Percentiles rank a stretch among this genome's conserved stretches.
Conservation (phyloP, 2,329 filamentous ascomycete genomes). For the Xylariaceae sp. region DNA sequence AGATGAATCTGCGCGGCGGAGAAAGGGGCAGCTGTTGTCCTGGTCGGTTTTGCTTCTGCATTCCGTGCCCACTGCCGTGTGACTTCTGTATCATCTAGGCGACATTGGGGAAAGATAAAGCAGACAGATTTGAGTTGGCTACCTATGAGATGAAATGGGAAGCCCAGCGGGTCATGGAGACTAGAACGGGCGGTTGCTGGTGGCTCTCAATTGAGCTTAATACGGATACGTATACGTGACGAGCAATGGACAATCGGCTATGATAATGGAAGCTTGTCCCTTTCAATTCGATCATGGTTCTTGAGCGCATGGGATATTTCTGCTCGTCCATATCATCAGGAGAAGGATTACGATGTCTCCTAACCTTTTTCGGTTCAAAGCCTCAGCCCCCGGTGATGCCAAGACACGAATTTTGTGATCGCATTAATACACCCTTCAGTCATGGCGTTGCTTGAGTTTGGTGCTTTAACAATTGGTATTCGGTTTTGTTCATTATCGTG, state of each 20-base stretch:
- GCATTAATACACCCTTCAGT: not conserved
- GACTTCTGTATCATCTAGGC: conserved; percentile 40
- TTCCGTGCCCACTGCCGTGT: conserved; percentile 38
- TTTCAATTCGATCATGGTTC: not conserved
- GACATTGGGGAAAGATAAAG: too few relatives aligned
- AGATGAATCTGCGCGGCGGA: conserved; percentile 35
- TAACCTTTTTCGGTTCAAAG: too few relatives aligned
- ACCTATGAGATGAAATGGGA: too few relatives aligned
- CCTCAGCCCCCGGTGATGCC: too few relatives aligned
- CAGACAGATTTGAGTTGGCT: too few relatives aligned
- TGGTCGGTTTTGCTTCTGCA: conserved; percentile 40
- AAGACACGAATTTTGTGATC: not conserved
- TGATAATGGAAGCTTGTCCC: not conserved
- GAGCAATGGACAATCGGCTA: not conserved
- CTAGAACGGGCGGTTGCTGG: too few relatives aligned
- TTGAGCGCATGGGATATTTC: not conserved
- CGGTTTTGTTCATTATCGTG: not conserved
- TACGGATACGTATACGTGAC: not conserved
- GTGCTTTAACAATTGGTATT: not conserved
- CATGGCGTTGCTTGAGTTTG: not conserved
- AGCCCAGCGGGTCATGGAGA: too few relatives aligned
- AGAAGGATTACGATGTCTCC: too few relatives aligned
- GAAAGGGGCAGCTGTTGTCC: conserved; percentile 35
- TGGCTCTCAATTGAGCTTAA: not conserved
- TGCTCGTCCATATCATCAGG: too few relatives aligned